These are phyloP conservation scores for Hygrophorus russula DNA, from an alignment of 768 basidiomycete genomes.

Conservation along the genomic window DNA sequence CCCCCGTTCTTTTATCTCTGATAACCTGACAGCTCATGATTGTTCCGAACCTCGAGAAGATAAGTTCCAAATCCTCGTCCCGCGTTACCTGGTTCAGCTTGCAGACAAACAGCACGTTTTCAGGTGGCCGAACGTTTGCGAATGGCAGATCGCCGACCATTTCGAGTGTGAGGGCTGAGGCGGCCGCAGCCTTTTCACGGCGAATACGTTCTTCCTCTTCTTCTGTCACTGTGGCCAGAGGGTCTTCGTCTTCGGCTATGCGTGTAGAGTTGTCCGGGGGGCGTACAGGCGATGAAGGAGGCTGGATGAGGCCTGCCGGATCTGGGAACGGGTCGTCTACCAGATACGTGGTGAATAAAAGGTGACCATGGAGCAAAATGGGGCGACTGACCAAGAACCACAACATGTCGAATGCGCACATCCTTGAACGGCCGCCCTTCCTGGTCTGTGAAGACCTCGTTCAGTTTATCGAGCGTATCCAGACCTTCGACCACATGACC, in stretches of 20 bases:
- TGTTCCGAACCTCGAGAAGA: slow-evolving; percentile 89
- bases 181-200: slow-evolving; percentile 81
- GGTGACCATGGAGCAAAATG: slow-evolving; percentile 1
- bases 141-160: slow-evolving; percentile 99
- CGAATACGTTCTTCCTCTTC: slow-evolving; percentile 75
- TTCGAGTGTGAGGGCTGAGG: slow-evolving; percentile 92
- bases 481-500: slow-evolving; percentile 92
- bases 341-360: neutral
- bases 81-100: slow-evolving; percentile 93
- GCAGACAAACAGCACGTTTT: slow-evolving; percentile 98
- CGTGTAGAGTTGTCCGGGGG: slow-evolving; percentile 82
- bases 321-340: slow-evolving; percentile 94
- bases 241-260: slow-evolving; percentile 93
- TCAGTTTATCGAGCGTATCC: slow-evolving; percentile 86
- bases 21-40: slow-evolving; percentile 99
- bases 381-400: slow-evolving; percentile 63
- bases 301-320: slow-evolving; percentile 61
- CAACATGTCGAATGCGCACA: slow-evolving; percentile 89
- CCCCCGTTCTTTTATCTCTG: slow-evolving; percentile 89
- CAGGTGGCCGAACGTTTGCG: slow-evolving; percentile 94
- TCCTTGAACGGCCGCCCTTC: slow-evolving; percentile 90
- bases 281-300: slow-evolving; percentile 65
- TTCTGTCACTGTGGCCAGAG: slow-evolving; percentile 68
- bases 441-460: slow-evolving; percentile 83
- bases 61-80: slow-evolving; percentile 94